Evolutionary conservation across 2,329 filamentous ascomycete species (phyloP).

Genomic region (Basipetospora chlamydospora): DNA sequence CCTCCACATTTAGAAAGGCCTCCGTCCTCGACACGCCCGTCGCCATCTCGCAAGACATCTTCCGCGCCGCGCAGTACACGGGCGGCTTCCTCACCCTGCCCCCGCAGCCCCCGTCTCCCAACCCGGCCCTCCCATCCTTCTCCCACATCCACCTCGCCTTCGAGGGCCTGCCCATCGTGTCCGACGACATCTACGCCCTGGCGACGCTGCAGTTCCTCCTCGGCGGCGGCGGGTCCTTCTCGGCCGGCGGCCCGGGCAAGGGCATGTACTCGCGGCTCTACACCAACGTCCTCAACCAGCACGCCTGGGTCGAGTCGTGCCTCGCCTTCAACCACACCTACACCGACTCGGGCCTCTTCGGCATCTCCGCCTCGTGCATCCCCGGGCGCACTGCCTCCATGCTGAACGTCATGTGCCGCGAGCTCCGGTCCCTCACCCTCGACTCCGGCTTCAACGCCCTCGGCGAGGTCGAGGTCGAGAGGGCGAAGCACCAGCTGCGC

Average conservation of each 20-base stretch:
- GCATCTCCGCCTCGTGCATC: conserved; percentile 75
- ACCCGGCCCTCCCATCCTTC: conserved; percentile 64
- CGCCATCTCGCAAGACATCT: conserved; percentile 39
- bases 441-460: conserved; percentile 62
- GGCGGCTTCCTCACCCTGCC: conserved; percentile 85
- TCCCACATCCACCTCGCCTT: conserved; percentile 94
- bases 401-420: conserved; percentile 90
- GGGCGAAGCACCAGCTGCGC: conserved; percentile 93
- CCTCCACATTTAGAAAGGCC: conserved; percentile 50
- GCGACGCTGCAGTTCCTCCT: conserved; percentile 92
- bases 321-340: conserved; percentile 96
- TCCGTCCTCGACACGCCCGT: conserved; percentile 35
- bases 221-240: conserved; percentile 91
- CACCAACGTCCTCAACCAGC: conserved; percentile 94
- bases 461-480: conserved; percentile 62
- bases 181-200: conserved; percentile 87
- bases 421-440: conserved; percentile 64
- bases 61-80: conserved; percentile 65
- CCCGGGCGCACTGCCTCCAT: conserved; percentile 66
- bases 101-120: conserved; percentile 60
- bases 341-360: conserved; percentile 88
- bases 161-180: conserved; percentile 81
- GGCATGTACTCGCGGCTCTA: conserved; percentile 98
- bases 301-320: conserved; percentile 94
- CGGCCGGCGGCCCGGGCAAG: conserved; percentile 89